Base-by-base conservation (phyloP, 306 rosid genomes). In the Urtica urens region DNA sequence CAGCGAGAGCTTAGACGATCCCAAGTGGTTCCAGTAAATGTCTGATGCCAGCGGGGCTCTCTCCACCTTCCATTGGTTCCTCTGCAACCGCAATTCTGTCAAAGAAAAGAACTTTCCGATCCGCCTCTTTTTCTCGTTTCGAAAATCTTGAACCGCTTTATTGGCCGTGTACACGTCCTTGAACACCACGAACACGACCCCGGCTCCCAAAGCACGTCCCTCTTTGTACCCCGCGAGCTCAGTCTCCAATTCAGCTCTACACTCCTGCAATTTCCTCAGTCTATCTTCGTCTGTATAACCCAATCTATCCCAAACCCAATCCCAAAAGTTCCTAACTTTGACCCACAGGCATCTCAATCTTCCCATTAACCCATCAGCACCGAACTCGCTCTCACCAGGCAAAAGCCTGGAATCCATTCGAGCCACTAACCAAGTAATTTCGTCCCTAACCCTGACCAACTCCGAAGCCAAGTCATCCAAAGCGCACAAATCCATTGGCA, bases 11-110 rank as follows among this genome's bases (percentile, higher is more conserved):
- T 72, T 90, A 0, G 92, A 62, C 0, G 95, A 77, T 20, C 99
- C 99, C 82, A 90, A 67, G 46, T 90, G 87, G 53, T 81, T 90
- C 99, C 99, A 90, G 40, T 85, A 90, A 64, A 90, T 81, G 54
- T 90, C 99, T 2, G 79, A 65, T 0, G 95, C 95, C 81, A 90
- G 67, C 17, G 99, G 95, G 15, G 99, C 99, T 7, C 93, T 79
- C 77, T 90, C 99, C 46, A 85, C 99, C 71, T 90, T 85, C 99
- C 99, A 90, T 47, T 90, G 92, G 74, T 77, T 90, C 66, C 95
- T 80, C 53, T 72, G 64, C 23, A 90, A 62, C 13, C 97, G 82
- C 52, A 85, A 55, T 62, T 90, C 99, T 77, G 63, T 21, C 2
- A 90, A 69, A 3, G 95, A 90, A 56, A 85, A 90, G 65, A 90